Conservation (phyloP, 2,329 filamentous ascomycete genomes). For the Aspergillus oerlinghausenensis region DNA sequence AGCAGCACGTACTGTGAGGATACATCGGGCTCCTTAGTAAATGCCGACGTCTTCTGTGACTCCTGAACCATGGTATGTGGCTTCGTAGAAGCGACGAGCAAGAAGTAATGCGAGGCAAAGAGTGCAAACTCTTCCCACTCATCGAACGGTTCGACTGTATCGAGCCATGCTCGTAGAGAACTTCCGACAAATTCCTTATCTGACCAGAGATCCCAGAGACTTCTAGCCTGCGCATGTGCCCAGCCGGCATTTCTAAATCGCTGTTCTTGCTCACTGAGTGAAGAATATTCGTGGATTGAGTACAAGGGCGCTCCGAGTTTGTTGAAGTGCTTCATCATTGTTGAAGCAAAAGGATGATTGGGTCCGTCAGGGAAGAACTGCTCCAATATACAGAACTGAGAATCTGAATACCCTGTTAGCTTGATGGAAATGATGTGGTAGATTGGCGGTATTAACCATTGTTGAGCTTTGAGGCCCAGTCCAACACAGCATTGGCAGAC, state of each 20-base stretch:
- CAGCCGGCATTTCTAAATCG: conserved; percentile 71
- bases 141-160: conserved; percentile 78
- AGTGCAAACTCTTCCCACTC: conserved; percentile 94
- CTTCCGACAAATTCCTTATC: conserved; percentile 61
- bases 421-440: not conserved
- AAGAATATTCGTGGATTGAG: conserved; percentile 67
- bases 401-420: conserved; percentile 38
- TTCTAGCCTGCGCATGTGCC: conserved; percentile 57
- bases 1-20: conserved; percentile 17
- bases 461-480: conserved; percentile 69
- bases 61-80: not conserved
- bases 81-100: conserved; percentile 60
- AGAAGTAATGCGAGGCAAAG: conserved; percentile 78
- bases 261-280: conserved; percentile 57
- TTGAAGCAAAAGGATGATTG: conserved; percentile 76
- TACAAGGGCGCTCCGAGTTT: conserved; percentile 76
- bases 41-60: not conserved
- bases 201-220: conserved; percentile 80
- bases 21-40: not conserved
- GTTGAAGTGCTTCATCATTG: conserved; percentile 78
- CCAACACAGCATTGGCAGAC: conserved; percentile 68
- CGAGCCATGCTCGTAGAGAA: conserved; percentile 57
- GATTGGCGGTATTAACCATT: conserved; percentile 52
- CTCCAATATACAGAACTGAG: conserved; percentile 80
- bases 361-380: conserved; percentile 76